Conservation (phyloP, 257 asterid species). For the Cynanchum wilfordii region DNA sequence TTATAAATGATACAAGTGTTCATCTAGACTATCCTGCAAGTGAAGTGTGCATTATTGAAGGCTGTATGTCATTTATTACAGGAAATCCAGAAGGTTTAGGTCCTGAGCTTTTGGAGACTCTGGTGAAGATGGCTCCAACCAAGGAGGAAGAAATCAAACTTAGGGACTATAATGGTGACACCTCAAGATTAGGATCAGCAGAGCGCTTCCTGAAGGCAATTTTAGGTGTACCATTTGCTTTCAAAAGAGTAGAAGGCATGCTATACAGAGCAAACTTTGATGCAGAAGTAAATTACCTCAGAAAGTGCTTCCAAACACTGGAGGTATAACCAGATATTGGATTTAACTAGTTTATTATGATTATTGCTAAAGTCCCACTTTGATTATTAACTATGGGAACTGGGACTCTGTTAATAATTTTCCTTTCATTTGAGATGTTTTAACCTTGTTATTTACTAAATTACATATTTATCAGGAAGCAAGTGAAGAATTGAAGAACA, state of each 20-base stretch:
- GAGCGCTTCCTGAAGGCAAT: constrained; percentile 86
- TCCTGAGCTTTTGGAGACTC: constrained; percentile 85
- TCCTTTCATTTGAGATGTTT: background rate
- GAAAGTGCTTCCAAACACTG: constrained; percentile 70
- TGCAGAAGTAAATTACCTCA: constrained; percentile 69
- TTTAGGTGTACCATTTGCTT: constrained; percentile 86
- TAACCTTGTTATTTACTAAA: constrained; percentile 11
- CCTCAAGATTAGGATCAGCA: constrained; percentile 75
- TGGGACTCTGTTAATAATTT: background rate
- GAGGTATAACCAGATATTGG: constrained; percentile 51
- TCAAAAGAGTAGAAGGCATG: constrained; percentile 91
- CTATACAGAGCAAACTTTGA: constrained; percentile 89
- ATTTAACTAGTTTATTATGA: constrained; percentile 1
- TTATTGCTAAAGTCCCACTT: background rate
- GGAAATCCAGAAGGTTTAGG: constrained; percentile 95
- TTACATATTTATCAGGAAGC: constrained; percentile 54
- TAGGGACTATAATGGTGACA: constrained; percentile 59
- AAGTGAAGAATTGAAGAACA: constrained; percentile 83
- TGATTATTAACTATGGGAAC: background rate
- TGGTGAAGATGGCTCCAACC: constrained; percentile 98
- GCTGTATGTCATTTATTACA: constrained; percentile 25
- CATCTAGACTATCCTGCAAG: background rate
- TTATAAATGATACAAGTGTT: background rate
- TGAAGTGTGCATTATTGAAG: background rate
- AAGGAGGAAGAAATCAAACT: constrained; percentile 97